Conservation (phyloP, 1,139 yeast species). For the Ogataea hybrid region DNA sequence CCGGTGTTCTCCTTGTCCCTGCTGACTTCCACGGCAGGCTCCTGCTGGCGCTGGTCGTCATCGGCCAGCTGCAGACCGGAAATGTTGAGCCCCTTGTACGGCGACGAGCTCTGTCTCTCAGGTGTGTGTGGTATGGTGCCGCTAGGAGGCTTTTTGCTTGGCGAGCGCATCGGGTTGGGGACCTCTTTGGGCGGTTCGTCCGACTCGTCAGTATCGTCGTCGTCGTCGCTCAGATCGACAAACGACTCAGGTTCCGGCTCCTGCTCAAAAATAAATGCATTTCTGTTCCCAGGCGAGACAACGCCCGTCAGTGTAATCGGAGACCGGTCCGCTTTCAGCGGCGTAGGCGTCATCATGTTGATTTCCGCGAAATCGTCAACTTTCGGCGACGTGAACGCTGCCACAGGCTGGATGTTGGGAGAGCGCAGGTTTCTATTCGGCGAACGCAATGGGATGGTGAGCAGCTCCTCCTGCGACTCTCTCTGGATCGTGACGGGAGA, state of each 20-base stretch:
- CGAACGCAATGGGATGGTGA: conserved; percentile 26
- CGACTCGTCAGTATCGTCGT: conserved; percentile 8
- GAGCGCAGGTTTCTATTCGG: conserved; percentile 27
- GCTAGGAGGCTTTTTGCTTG: conserved; percentile 16
- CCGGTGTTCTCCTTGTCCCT: conserved; percentile 15
- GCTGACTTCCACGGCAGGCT: conserved; percentile 9
- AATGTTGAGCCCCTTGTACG: conserved; percentile 17
- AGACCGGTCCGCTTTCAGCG: conserved; percentile 9
- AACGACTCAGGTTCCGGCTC: conserved; percentile 21
- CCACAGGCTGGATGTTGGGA: conserved; percentile 6
- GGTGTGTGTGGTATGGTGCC: conserved; percentile 17
- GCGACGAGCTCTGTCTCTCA: conserved; percentile 2
- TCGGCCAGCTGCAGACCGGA: conserved; percentile 12
- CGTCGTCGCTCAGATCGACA: conserved; percentile 20
- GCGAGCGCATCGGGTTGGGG: conserved; percentile 14
- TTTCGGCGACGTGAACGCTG: conserved; percentile 12
- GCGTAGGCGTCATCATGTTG: conserved; percentile 9
- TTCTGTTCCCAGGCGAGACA: conserved; percentile 26
- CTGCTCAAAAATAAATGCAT: conserved; percentile 31
- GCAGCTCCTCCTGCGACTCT: conserved; percentile 14
- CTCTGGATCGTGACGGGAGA: neutral
- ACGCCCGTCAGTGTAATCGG: conserved; percentile 10
- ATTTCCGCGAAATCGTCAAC: neutral
- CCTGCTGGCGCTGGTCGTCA: conserved; percentile 6
- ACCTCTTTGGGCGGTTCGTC: conserved; percentile 2